phyloP scores from a whole-genome alignment of 768 basidiomycete species.

The Rhizopogon vulgaris region DNA sequence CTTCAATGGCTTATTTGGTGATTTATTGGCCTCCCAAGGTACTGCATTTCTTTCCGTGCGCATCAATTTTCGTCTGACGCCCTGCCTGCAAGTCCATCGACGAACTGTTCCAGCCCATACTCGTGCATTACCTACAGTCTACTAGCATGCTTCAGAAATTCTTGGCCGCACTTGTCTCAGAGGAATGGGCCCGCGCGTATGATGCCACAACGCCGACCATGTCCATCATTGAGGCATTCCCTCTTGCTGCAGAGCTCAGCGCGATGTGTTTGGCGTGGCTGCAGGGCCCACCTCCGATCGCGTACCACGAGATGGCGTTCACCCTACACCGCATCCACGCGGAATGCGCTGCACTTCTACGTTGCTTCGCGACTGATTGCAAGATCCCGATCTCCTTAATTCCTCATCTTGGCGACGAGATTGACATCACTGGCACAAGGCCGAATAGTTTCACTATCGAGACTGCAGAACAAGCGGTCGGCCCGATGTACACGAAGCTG shows the following conservation, averaged over 20 bases:
- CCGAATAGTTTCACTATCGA: slow-evolving; percentile 71
- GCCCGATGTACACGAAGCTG: slow-evolving; percentile 64
- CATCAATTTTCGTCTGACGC: not conserved
- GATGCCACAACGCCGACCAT: slow-evolving; percentile 27
- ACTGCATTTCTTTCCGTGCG: slow-evolving; percentile 3
- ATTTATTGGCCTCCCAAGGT: slow-evolving; percentile 63
- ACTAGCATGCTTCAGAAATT: slow-evolving; percentile 90
- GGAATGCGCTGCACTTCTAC: slow-evolving; percentile 77
- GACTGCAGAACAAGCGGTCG: slow-evolving; percentile 67
- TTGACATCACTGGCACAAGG: slow-evolving; percentile 66
- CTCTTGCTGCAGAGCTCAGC: slow-evolving; percentile 63
- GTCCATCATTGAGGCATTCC: slow-evolving; percentile 48
- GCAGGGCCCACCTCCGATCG: slow-evolving; percentile 65
- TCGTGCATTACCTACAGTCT: slow-evolving; percentile 77
- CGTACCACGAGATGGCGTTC: slow-evolving; percentile 89
- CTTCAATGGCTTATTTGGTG: slow-evolving; percentile 68
- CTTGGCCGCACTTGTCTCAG: slow-evolving; percentile 75
- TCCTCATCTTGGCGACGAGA: slow-evolving; percentile 69
- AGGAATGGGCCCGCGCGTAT: slow-evolving; percentile 82
- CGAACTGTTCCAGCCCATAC: slow-evolving; percentile 66
- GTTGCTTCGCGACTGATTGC: slow-evolving; percentile 79
- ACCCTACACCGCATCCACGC: slow-evolving; percentile 72
- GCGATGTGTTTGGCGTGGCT: slow-evolving; percentile 65
- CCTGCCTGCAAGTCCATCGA: slow-evolving; percentile 37
- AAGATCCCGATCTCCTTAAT: slow-evolving; percentile 78